Conservation (phyloP, 2,329 filamentous ascomycete species). For the Ophiognomonia clavigignenti-juglandacearum region DNA sequence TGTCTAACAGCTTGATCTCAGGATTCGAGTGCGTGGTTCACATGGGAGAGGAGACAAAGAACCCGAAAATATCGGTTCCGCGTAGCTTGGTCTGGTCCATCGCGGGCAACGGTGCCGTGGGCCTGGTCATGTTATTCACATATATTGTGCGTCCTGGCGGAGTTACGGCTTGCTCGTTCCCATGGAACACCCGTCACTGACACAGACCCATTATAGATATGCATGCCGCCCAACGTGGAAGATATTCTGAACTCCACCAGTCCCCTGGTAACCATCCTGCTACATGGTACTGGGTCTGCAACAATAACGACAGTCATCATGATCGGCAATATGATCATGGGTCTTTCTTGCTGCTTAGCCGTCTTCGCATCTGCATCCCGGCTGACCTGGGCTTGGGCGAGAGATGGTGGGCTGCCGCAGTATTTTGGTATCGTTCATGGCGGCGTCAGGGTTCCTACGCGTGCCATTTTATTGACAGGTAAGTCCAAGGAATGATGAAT, state of each 20-base stretch:
- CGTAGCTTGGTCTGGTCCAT: conserved; percentile 37
- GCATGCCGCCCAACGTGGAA: conserved; percentile 33
- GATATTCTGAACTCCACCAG: conserved; percentile 27
- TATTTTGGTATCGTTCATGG: conserved; percentile 22
- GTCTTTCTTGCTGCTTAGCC: conserved; percentile 34
- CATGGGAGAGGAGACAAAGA: conserved; percentile 39
- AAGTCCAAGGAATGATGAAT: no score
- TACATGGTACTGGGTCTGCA: conserved; percentile 34
- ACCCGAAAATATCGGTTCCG: conserved; percentile 41
- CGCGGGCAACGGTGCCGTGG: conserved; percentile 35
- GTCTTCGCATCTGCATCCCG: conserved; percentile 41
- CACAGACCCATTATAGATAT: conserved; percentile 16
- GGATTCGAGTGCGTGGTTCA: conserved; percentile 44
- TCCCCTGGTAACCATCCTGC: conserved; percentile 35
- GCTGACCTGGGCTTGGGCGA: conserved; percentile 44
- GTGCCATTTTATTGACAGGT: conserved; percentile 30
- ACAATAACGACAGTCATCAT: conserved; percentile 35
- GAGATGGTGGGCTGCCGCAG: conserved; percentile 33
- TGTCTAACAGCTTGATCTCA: conserved; percentile 16
- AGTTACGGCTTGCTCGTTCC: no score
- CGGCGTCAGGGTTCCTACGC: conserved; percentile 29
- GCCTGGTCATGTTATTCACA: conserved; percentile 34
- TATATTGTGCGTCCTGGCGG: conserved; percentile 30
- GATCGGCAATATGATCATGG: conserved; percentile 30
- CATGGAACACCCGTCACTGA: no score